phyloP scores from a whole-genome alignment of 176 grass and related monocot genomes.

The Musa beccarii region DNA sequence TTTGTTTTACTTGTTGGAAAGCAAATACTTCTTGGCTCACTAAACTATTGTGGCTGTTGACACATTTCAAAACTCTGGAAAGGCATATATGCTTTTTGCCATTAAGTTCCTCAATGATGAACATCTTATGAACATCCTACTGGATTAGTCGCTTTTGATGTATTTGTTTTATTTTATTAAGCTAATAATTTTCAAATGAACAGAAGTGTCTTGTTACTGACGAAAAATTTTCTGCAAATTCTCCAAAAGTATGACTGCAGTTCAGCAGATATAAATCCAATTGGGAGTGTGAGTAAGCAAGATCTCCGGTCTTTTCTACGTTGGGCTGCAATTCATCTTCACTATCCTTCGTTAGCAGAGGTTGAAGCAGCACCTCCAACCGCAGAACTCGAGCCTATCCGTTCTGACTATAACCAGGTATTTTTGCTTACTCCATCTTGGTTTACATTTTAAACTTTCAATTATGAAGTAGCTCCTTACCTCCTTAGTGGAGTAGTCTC shows the following conservation, averaged over 20 bases:
- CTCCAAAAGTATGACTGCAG: constrained; percentile 94
- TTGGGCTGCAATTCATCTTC: constrained; percentile 78
- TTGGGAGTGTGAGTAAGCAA: constrained; percentile 95
- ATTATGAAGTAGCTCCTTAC: too few species aligned
- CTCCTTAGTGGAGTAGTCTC: too few species aligned
- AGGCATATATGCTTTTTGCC: neutral
- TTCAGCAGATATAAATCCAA: constrained; percentile 93
- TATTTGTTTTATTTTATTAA: neutral
- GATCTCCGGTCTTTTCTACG: constrained; percentile 83
- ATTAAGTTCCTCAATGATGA: neutral
- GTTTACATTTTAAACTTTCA: neutral
- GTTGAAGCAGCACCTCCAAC: constrained; percentile 96
- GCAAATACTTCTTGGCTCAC: neutral
- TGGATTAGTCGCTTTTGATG: neutral
- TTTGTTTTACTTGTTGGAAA: neutral
- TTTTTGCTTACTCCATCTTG: constrained; percentile 1
- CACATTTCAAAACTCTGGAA: neutral
- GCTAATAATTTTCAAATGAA: neutral
- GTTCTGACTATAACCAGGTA: constrained; percentile 71
- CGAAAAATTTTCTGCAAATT: neutral
- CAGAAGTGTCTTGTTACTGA: neutral
- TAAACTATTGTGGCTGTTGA: neutral
- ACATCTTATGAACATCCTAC: constrained; percentile 8
- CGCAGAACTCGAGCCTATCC: constrained; percentile 93
- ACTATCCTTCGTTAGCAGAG: constrained; percentile 83